Conservation (phyloP, 2,329 filamentous ascomycete genomes). For the Alternaria longipes region DNA sequence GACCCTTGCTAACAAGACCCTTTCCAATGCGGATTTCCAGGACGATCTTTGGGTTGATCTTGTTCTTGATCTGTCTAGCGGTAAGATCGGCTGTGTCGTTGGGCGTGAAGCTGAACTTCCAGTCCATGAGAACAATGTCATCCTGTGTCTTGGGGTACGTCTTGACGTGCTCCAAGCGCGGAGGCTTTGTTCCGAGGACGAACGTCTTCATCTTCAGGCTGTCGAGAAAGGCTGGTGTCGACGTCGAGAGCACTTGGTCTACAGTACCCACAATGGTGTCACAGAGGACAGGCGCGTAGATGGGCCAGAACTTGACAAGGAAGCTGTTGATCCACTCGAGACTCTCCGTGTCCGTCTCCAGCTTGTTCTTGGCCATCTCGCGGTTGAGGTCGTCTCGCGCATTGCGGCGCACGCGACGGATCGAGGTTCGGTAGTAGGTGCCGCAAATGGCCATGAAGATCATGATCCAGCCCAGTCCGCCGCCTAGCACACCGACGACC, state of each 20-base stretch:
- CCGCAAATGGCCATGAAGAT: constrained; percentile 91
- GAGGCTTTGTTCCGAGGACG: constrained; percentile 92
- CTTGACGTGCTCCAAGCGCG: constrained; percentile 96
- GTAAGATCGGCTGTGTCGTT: constrained; percentile 95
- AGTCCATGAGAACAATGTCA: constrained; percentile 97
- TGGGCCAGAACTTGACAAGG: constrained; percentile 98
- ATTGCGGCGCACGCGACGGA: constrained; percentile 91
- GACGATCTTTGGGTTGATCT: constrained; percentile 96
- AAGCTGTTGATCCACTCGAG: constrained; percentile 99
- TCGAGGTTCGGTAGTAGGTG: constrained; percentile 96
- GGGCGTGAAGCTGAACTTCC: constrained; percentile 99
- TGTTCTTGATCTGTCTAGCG: constrained; percentile 86
- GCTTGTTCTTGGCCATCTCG: constrained; percentile 83
- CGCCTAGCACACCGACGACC: constrained; percentile 87
- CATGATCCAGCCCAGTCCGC: constrained; percentile 91
- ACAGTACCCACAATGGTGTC: constrained; percentile 92
- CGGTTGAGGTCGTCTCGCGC: constrained; percentile 93
- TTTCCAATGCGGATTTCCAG: constrained; percentile 95
- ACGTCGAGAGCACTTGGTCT: constrained; percentile 92
- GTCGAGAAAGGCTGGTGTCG: constrained; percentile 91
- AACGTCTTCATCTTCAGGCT: constrained; percentile 94
- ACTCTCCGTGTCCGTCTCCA: constrained; percentile 91
- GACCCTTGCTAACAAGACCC: constrained; percentile 93
- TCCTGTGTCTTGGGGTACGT: constrained; percentile 96
- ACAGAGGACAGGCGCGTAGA: constrained; percentile 93